Percentiles rank a stretch among this genome's conserved stretches.
Evolutionary conservation across 306 rosid genomes (phyloP).

Genomic region (Luffa aegyptiaca): DNA sequence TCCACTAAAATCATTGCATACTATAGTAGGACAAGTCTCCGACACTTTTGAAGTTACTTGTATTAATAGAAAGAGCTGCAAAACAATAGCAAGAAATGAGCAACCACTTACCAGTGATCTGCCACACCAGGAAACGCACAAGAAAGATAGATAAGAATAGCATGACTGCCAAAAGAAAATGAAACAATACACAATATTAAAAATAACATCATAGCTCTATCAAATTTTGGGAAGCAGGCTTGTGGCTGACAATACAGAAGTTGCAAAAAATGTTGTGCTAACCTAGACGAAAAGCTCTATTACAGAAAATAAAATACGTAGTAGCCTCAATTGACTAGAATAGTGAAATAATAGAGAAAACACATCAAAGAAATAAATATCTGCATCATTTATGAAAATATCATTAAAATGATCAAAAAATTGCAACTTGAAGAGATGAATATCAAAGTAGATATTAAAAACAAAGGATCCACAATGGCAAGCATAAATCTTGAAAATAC

Average conservation of each 20-base stretch:
- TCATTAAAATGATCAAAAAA: not conserved
- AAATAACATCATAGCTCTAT: not conserved
- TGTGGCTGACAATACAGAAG: not conserved
- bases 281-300: not conserved
- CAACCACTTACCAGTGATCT: slow-evolving; percentile 63
- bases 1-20: not conserved
- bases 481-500: not conserved
- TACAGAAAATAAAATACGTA: not conserved
- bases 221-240: not conserved
- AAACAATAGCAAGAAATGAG: slow-evolving; percentile 9
- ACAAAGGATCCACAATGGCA: not conserved
- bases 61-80: not conserved
- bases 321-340: not conserved
- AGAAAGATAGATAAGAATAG: slow-evolving; percentile 68
- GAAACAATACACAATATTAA: not conserved
- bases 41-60: not conserved
- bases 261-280: not conserved
- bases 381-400: not conserved
- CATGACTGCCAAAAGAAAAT: slow-evolving; percentile 53
- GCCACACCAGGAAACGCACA: slow-evolving; percentile 74
- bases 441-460: not conserved
- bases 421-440: not conserved
- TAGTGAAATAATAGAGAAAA: not conserved
- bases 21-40: not conserved
- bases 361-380: not conserved